Evolutionary conservation across 768 basidiomycete genomes (phyloP).

Genomic region (Termitomyces heimii): DNA sequence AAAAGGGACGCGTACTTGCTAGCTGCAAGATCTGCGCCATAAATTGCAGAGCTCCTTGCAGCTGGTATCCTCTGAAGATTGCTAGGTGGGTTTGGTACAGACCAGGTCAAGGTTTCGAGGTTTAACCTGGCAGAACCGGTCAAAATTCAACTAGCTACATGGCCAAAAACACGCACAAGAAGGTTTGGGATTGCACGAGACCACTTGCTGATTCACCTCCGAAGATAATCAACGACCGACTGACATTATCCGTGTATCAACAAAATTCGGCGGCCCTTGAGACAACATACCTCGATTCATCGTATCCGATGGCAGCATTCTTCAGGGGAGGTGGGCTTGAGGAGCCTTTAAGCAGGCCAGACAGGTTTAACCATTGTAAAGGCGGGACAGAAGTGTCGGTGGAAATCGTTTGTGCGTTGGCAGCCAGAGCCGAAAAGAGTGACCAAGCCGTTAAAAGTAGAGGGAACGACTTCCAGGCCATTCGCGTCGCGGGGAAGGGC

Average conservation of each 20-base stretch:
- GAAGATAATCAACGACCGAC: conserved; percentile 62
- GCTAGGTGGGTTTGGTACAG: conserved; percentile 43
- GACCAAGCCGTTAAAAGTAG: conserved; percentile 19
- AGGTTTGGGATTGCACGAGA: conserved; percentile 57
- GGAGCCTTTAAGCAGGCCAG: conserved; percentile 47
- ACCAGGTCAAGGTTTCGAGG: conserved; percentile 58
- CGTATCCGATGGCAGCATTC: conserved; percentile 66
- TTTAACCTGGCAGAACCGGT: conserved; percentile 42
- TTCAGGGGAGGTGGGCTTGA: conserved; percentile 56
- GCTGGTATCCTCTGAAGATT: conserved; percentile 46
- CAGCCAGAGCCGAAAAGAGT: conserved; percentile 15
- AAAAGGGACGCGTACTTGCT: conserved; percentile 59
- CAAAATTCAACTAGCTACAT: not conserved
- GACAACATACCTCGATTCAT: conserved; percentile 33
- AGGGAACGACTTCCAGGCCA: conserved; percentile 22
- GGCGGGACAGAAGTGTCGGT: conserved; percentile 53
- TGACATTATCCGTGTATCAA: conserved; percentile 18
- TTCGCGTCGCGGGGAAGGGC: conserved; percentile 18
- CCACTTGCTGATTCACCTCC: conserved; percentile 70
- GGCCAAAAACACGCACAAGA: conserved; percentile 41
- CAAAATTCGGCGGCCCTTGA: not conserved
- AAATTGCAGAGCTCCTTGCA: conserved; percentile 57
- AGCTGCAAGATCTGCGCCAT: conserved; percentile 68
- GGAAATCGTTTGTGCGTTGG: conserved; percentile 42
- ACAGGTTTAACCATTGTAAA: conserved; percentile 73